Base-by-base conservation (phyloP, 2,329 filamentous ascomycete genomes). In the Arachnomyces sp. region DNA sequence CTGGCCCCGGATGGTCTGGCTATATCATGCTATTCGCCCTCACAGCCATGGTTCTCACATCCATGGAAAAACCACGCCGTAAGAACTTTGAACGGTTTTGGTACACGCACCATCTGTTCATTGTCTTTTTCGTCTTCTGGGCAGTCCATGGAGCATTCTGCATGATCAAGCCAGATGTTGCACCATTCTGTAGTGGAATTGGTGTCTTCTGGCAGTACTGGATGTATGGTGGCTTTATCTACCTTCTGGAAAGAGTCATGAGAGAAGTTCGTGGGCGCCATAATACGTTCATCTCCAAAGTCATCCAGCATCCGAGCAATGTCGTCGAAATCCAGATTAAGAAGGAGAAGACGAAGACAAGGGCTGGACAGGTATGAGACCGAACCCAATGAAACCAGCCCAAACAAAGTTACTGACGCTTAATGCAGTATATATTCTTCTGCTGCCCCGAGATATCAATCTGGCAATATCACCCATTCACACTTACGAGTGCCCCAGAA, bases 251-350 rank as follows among this genome's bases (percentile, higher is more conserved):
- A 66, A 74, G 84, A 45, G 71, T 89, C 42, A 79, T 84, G 14
- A 79, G 85, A 46, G 86, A 92, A 63, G 67, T 90, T 31, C 80
- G 85, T 39, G 85, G 85, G 34, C 76, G 80, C 17, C 84, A 90
- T 69, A 86, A 82, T 72, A 90, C 85, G 12, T 87, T 83, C 59
- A 84, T 93, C 44, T 87, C 83, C 48, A 92, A 92, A 67, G 86
- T 93, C 47, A 81, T 93, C 49, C 85, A 92, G 67, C 85, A 93
- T 61, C 85, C 85, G 6, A 87, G 83, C 69, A 87, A 88, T 55
- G 86, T 93, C 13, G 84, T 84, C 60, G 86, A 93, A 65, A 89
- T 93, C 45, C 86, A 92, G 67, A 88, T 93, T 68, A 89, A 90
- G 72, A 92, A 92, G 65, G 84, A 89, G 57, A 71, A 87, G 64